Evolutionary conservation across 306 rosid genomes (phyloP).

Genomic region (Abrus precatorius): DNA sequence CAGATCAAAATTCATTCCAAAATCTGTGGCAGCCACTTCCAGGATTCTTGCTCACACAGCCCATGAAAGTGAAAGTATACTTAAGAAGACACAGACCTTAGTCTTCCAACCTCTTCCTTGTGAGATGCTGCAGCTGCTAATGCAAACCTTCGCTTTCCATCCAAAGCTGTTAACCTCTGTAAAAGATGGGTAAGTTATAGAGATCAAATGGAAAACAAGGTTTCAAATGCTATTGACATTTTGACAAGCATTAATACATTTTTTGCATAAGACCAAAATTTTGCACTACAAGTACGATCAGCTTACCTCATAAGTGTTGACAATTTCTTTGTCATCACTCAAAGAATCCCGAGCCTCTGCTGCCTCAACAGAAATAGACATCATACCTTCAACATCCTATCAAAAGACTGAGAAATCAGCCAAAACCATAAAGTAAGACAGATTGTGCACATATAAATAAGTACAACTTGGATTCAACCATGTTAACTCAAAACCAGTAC

Average conservation of each 20-base stretch:
- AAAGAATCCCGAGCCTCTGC: slow-evolving; percentile 93
- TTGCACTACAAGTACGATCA: slow-evolving; percentile 36
- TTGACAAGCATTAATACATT: slow-evolving; percentile 29
- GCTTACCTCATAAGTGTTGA: slow-evolving; percentile 87
- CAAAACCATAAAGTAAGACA: slow-evolving; percentile 47
- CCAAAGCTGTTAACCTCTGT: slow-evolving; percentile 96
- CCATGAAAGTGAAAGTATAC: slow-evolving; percentile 41
- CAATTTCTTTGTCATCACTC: slow-evolving; percentile 89
- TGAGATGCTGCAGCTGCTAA: slow-evolving; percentile 95
- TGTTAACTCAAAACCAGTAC: slow-evolving; percentile 37
- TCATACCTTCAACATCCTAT: slow-evolving; percentile 99
- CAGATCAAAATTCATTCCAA: slow-evolving; percentile 41
- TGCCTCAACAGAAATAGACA: slow-evolving; percentile 98
- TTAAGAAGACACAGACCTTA: slow-evolving; percentile 66
- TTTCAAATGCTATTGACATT: slow-evolving; percentile 16
- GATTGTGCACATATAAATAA: slow-evolving; percentile 20
- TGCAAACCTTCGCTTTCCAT: slow-evolving; percentile 95
- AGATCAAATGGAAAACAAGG: slow-evolving; percentile 31
- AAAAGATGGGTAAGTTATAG: slow-evolving; percentile 8
- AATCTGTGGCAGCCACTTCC: slow-evolving; percentile 41
- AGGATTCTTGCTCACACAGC: slow-evolving; percentile 30
- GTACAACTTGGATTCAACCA: slow-evolving; percentile 21
- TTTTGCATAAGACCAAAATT: slow-evolving; percentile 25
- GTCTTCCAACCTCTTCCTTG: slow-evolving; percentile 94
- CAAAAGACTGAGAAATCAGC: slow-evolving; percentile 54